A percentile compares a stretch with the other conserved stretches of the same genome.
Evolutionary conservation across 2,329 filamentous ascomycete species (phyloP).

Genomic region (Purpureocillium takamizusanense): DNA sequence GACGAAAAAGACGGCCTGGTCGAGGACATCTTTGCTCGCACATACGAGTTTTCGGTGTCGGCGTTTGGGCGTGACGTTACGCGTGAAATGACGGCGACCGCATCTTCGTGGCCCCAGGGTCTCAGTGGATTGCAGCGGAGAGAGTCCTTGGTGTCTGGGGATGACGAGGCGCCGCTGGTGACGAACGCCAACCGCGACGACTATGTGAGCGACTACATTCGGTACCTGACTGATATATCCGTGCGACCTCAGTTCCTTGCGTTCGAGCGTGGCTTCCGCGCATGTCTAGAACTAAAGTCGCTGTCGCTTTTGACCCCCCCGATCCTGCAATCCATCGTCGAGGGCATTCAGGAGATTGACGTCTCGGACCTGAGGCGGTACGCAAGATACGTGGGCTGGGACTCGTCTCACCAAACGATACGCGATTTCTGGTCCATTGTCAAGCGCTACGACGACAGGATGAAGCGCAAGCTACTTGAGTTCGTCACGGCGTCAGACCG

Average conservation of each 20-base stretch:
- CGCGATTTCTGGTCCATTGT: constrained; percentile 80
- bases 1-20: constrained; percentile 65
- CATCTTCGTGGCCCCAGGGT: constrained; percentile 46
- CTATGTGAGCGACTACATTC: constrained; percentile 79
- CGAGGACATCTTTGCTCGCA: constrained; percentile 72
- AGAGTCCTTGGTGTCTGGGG: constrained; percentile 14
- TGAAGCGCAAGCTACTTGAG: constrained; percentile 71
- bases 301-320: constrained; percentile 62
- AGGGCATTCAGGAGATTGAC: constrained; percentile 77
- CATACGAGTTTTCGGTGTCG: constrained; percentile 73
- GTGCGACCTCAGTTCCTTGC: constrained; percentile 69
- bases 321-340: constrained; percentile 68
- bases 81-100: constrained; percentile 40
- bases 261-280: constrained; percentile 72
- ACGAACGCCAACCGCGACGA: constrained; percentile 69
- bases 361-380: constrained; percentile 61
- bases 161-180: constrained; percentile 59
- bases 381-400: constrained; percentile 76
- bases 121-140: constrained; percentile 11
- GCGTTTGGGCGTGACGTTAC: constrained; percentile 49
- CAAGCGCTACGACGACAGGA: constrained; percentile 52
- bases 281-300: constrained; percentile 62
- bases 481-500: constrained; percentile 93
- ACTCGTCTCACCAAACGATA: constrained; percentile 59
- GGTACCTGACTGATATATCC: constrained; percentile 71